Evolutionary conservation across 1,284 basidiomycete species (phyloP), one percentile per base, ranked within the genome.

Genomic region (Hymenochaete sp.): DNA sequence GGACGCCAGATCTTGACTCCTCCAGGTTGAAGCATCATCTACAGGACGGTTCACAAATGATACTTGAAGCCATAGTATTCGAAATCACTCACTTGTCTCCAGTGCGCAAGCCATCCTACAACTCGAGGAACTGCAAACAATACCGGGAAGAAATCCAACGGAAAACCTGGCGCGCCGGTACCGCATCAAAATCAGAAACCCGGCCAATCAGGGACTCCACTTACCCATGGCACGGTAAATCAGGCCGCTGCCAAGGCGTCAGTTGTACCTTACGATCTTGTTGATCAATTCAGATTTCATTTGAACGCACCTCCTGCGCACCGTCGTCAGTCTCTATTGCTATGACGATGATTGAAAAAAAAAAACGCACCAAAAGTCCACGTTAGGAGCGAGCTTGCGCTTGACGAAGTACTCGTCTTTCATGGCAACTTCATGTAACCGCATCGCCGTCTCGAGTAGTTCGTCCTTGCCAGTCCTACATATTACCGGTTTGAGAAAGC

Each of bases 1-100:
- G 88, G 89, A 33, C 88, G 71, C 89, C 89, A 93, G 54, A 93
- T 93, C 65, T 91, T 92, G 49, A 92, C 87, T 41, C 86, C 86
- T 14, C 80, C 85, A 27, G 81, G 72, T 57, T 86, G 81, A 44
- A 92, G 67, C 87, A 91, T 90, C 84, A 91, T 87, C 77, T 89
- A 56, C 3, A 54, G 35, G 51, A 32, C 14, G 25, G 24, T 38
- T 38, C 28, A 25, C 9, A 6, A 31, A 21, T 27, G 22, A 18
- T 6, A 22, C 2, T 3, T 13, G 3, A n/a, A 39, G 22, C 45
- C 13, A 27, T 24, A 29, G n/a, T n/a, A n/a, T n/a, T n/a, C n/a
- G n/a, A 18, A 8, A 33, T 18, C 36, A 46, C 63, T 44, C 44
- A 77, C 81, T 70, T 85, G 82, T 49, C 85, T 70, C 85, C 87